A percentile compares a stretch with the other conserved stretches of the same genome.
Evolutionary conservation across 2,329 filamentous ascomycete species (phyloP).

Genomic region (Emericellopsis atlantica): DNA sequence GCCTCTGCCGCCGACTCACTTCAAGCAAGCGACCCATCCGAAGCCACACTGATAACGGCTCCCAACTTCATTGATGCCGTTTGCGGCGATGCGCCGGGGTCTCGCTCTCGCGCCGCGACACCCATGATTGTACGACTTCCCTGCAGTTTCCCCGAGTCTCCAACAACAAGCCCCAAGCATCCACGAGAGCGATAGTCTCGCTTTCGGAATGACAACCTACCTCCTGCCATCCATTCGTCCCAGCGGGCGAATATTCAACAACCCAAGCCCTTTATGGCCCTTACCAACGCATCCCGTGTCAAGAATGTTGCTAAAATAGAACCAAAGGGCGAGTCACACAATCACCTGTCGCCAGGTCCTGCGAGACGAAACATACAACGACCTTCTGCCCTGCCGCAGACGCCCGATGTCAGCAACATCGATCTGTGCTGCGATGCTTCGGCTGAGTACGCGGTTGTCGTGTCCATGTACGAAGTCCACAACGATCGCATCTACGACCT

Average conservation of each 20-base stretch:
- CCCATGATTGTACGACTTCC: slow-evolving; percentile 50
- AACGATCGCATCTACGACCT: slow-evolving; percentile 97
- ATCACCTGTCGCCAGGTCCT: slow-evolving; percentile 19
- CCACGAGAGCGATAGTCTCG: slow-evolving; percentile 27
- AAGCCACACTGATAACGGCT: slow-evolving; percentile 65
- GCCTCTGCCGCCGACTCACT: slow-evolving; percentile 60
- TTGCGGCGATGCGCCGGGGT: slow-evolving; percentile 52
- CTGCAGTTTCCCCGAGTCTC: slow-evolving; percentile 8
- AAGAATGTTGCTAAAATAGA: slow-evolving; percentile 34
- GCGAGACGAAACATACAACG: slow-evolving; percentile 53
- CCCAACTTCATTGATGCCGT: slow-evolving; percentile 66
- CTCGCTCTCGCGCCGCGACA: slow-evolving; percentile 54
- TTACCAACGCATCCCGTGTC: slow-evolving; percentile 29
- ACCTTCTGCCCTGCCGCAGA: slow-evolving; percentile 57
- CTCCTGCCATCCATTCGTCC: slow-evolving; percentile 10
- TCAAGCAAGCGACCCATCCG: slow-evolving; percentile 64
- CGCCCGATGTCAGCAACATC: slow-evolving; percentile 63
- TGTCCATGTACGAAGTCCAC: slow-evolving; percentile 99
- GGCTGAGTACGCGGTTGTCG: slow-evolving; percentile 73
- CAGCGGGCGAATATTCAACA: slow-evolving; percentile 14
- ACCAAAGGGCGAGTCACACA: slow-evolving; percentile 35
- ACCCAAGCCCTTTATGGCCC: slow-evolving; percentile 23
- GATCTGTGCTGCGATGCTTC: slow-evolving; percentile 44
- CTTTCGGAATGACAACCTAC: slow-evolving; percentile 6
- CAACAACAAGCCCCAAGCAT: slow-evolving; percentile 24